phyloP scores from a whole-genome alignment of 805 yeast genomes.

The Candida sithepensis region DNA sequence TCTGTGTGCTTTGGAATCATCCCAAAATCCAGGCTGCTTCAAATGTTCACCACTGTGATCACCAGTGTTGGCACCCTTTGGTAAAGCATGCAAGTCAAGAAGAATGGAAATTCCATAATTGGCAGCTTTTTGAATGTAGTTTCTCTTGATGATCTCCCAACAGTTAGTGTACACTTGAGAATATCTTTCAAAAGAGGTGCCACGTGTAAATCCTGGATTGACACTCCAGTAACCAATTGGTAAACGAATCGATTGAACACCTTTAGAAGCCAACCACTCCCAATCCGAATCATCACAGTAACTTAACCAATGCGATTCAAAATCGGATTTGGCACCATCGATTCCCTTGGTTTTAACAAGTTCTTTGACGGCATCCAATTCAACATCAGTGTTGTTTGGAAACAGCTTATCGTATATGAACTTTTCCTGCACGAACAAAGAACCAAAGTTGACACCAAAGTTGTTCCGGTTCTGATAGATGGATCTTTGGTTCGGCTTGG shows the following conservation, averaged over 20 bases:
- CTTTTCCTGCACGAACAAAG: conserved; percentile 73
- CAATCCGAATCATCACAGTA: conserved; percentile 72
- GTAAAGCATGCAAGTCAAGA: conserved; percentile 84
- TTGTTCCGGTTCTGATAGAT: conserved; percentile 61
- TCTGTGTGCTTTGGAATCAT: conserved; percentile 35
- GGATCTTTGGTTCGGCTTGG: conserved; percentile 37
- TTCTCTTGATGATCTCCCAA: conserved; percentile 58
- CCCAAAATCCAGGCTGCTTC: conserved; percentile 65
- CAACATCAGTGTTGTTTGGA: conserved; percentile 56
- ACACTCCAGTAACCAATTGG: conserved; percentile 93
- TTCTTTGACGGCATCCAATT: conserved; percentile 65
- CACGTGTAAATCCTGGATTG: conserved; percentile 57
- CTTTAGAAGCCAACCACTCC: conserved; percentile 63
- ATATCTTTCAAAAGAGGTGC: conserved; percentile 59
- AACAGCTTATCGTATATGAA: conserved; percentile 70
- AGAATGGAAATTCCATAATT: conserved; percentile 64
- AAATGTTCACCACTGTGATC: conserved; percentile 77
- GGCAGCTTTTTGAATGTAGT: conserved; percentile 56
- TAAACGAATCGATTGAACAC: conserved; percentile 77
- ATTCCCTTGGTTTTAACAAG: conserved; percentile 46
- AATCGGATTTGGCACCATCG: conserved; percentile 47
- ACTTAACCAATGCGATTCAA: conserved; percentile 63
- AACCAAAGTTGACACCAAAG: conserved; percentile 84
- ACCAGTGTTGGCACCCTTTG: conserved; percentile 87
- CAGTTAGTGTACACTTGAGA: conserved; percentile 62